phyloP scores from a whole-genome alignment of 2,329 filamentous ascomycete species.

The Domatiomyces catenatus region DNA sequence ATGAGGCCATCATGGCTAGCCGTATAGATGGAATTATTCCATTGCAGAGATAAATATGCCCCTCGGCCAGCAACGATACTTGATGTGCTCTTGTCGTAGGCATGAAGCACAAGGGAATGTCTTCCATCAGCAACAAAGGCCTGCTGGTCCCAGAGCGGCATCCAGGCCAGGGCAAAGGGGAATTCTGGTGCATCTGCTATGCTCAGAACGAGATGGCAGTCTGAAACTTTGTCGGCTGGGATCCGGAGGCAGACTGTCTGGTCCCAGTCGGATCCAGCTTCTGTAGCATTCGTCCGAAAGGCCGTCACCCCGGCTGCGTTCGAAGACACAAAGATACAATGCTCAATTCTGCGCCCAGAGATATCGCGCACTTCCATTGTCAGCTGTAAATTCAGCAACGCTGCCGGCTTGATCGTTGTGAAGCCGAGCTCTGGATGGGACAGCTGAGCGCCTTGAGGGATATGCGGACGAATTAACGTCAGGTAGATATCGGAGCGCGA shows the following conservation, averaged over 20 bases:
- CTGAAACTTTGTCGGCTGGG: conserved; percentile 61
- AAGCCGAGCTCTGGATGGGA: conserved; percentile 65
- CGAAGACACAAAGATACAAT: conserved; percentile 74
- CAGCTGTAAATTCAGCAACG: conserved; percentile 65
- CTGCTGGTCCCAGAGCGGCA: conserved; percentile 83
- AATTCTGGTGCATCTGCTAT: conserved; percentile 72
- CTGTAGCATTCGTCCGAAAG: conserved; percentile 72
- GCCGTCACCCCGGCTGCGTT: conserved; percentile 65
- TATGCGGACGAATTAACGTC: conserved; percentile 62
- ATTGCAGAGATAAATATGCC: conserved; percentile 73
- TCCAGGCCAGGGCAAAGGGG: conserved; percentile 80
- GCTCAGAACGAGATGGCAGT: conserved; percentile 77
- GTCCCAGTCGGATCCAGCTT: conserved; percentile 70
- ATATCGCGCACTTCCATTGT: conserved; percentile 74
- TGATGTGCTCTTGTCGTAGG: conserved; percentile 79
- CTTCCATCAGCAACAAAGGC: conserved; percentile 78
- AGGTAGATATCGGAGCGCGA: conserved; percentile 89
- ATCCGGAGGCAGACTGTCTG: conserved; percentile 74
- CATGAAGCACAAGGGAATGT: conserved; percentile 70
- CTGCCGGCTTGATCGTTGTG: conserved; percentile 50
- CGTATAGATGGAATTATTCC: conserved; percentile 39
- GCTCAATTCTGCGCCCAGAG: conserved; percentile 67
- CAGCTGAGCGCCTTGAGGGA: conserved; percentile 51
- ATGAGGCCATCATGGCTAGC: conserved; percentile 53
- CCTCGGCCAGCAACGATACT: conserved; percentile 57